Base-by-base conservation (phyloP, 2,329 filamentous ascomycete species). In the Neurospora sp. region DNA sequence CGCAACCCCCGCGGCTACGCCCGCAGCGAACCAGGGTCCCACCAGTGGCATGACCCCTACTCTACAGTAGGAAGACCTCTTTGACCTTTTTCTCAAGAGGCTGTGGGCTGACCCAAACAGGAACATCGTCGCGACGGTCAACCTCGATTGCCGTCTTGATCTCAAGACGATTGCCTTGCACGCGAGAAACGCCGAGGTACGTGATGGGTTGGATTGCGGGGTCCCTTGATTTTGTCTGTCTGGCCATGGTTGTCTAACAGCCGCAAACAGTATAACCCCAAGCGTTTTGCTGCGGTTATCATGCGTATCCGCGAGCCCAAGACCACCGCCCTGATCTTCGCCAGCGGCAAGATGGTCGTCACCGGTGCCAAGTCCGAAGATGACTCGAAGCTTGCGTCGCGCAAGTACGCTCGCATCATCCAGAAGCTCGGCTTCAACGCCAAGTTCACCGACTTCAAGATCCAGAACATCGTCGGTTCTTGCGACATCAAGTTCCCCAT, bases 401-500 rank as follows among this genome's bases (percentile, higher is more conserved):
- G 95, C 83, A 99, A 99, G 83, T 98, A 98, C 79, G 96, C 96
- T 68, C 94, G 96, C 78, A 98, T 99, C 82, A 98, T 99, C 77
- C 96, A 99, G 87, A 99, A 99, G 85, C 92, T 99, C 72, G 96
- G 96, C 73, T 99, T 99, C 87, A 97, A 97, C 76, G 95, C 96
- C 77, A 97, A 97, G 88, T 98, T 99, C 82, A 97, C 94, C 75
- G 96, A 99, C 81, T 99, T 99, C 85, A 99, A 98, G 88, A 99
- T 99, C 78, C 94, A 97, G 85, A 99, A 99, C 83, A 98, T 99
- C 74, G 96, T 99, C 75, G 96, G 96, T 74, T 97, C 93, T 71
- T 98, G 95, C 82, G 96, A 99, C 80, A 97, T 99, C 87, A 97
- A 97, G 86, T 99, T 99, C 84, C 96, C 96, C 69, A 97, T 99